Evolutionary conservation across 2,329 filamentous ascomycete species (phyloP).

Genomic region (Amphichorda felina): DNA sequence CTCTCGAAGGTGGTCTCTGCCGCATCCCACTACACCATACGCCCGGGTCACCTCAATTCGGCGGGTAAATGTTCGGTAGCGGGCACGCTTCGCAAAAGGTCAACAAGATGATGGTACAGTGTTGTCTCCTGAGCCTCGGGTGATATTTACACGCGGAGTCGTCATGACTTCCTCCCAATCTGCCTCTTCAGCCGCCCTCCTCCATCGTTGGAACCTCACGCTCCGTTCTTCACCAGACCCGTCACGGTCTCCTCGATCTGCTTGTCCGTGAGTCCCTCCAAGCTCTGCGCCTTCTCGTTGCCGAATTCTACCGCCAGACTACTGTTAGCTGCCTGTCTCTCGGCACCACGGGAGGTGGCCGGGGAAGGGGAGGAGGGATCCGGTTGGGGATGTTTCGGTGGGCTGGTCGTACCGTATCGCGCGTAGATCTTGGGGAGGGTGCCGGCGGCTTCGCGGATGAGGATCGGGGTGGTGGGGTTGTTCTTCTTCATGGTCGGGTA

Average conservation of each 20-base stretch:
- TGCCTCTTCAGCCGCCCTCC: background rate
- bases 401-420: conserved; percentile 59
- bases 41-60: no score
- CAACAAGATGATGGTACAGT: conserved; percentile 6
- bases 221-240: conserved; percentile 36
- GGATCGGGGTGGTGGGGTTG: conserved; percentile 87
- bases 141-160: conserved; percentile 1
- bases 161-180: background rate
- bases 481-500: conserved; percentile 99
- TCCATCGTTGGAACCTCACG: no score
- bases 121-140: conserved; percentile 1
- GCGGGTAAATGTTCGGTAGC: background rate
- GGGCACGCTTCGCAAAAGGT: background rate
- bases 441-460: conserved; percentile 84
- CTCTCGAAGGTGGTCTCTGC: no score
- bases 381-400: background rate
- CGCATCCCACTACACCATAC: no score
- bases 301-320: conserved; percentile 32
- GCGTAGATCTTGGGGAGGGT: conserved; percentile 81
- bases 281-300: conserved; percentile 42
- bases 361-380: background rate
- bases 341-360: no score
- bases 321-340: conserved; percentile 1
- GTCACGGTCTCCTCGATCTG: conserved; percentile 48
- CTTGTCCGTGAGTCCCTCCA: conserved; percentile 48